phyloP scores from a whole-genome alignment of 345 rosid species.

The Populus nigra region DNA sequence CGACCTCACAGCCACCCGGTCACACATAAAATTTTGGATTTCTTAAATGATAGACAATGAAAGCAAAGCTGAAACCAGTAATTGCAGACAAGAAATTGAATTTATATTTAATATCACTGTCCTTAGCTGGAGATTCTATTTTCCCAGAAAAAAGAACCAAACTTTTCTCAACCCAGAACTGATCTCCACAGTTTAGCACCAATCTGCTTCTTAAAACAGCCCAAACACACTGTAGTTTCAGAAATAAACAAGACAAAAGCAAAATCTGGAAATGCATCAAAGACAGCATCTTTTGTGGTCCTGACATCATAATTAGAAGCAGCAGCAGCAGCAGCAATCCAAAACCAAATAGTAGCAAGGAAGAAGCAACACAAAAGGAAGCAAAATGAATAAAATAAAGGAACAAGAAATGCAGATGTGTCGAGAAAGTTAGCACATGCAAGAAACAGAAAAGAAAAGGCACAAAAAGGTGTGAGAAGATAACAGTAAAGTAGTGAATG shows the following conservation, averaged over 20 bases:
- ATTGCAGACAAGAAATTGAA: background rate
- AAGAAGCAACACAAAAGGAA: slow-evolving; percentile 8
- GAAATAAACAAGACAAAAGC: background rate
- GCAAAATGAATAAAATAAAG: background rate
- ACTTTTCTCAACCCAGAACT: slow-evolving; percentile 11
- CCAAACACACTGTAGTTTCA: background rate
- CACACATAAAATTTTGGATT: background rate
- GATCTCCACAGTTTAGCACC: background rate
- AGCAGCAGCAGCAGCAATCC: background rate
- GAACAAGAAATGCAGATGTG: slow-evolving; percentile 10
- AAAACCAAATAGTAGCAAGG: background rate
- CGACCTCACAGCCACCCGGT: background rate
- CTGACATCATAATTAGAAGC: background rate
- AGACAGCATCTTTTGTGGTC: background rate
- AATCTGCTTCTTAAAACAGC: background rate
- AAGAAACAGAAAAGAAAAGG: background rate
- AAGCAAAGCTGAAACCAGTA: background rate
- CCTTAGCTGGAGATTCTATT: background rate
- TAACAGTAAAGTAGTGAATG: background rate
- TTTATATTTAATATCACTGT: background rate
- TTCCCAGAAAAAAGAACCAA: background rate
- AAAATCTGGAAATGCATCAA: slow-evolving; percentile 15
- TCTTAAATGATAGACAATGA: background rate
- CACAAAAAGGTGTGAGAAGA: background rate
- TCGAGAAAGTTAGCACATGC: slow-evolving; percentile 4